These are phyloP conservation scores for Blastomyces gilchristii DNA, from an alignment of 2,329 filamentous ascomycete genomes.

Conservation along the genomic window DNA sequence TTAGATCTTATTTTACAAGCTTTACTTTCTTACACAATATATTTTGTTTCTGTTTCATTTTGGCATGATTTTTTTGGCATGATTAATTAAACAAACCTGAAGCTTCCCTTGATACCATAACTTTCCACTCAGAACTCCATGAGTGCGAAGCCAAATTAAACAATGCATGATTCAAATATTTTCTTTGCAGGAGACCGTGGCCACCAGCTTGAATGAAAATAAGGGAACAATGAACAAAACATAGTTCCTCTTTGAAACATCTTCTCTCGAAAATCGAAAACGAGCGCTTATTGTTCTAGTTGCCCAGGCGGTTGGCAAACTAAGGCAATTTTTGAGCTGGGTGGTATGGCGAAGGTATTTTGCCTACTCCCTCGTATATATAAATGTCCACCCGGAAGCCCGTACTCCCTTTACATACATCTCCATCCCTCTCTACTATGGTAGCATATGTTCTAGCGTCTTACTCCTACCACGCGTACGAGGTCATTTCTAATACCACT, in stretches of 20 bases:
- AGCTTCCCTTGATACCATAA: no score
- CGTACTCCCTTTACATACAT: background rate
- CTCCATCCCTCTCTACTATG: background rate
- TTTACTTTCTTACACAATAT: background rate
- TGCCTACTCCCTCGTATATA: background rate
- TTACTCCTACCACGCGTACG: background rate
- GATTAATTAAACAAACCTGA: no score
- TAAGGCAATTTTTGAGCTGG: background rate
- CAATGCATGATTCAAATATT: background rate
- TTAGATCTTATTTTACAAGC: background rate
- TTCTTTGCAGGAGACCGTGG: background rate
- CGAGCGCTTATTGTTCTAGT: background rate
- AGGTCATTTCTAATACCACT: no score
- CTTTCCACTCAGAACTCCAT: background rate
- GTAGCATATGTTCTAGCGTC: background rate
- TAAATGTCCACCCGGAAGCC: background rate
- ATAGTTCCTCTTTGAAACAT: background rate
- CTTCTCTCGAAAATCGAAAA: background rate
- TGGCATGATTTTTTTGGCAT: no score
- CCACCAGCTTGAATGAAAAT: background rate
- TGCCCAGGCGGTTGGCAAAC: background rate
- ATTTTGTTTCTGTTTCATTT: no score
- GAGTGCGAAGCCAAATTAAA: background rate
- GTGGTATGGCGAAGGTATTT: background rate
- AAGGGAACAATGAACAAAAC: background rate